Evolutionary conservation across 768 basidiomycete species (phyloP).

Genomic region (Lactifluus rugatus): DNA sequence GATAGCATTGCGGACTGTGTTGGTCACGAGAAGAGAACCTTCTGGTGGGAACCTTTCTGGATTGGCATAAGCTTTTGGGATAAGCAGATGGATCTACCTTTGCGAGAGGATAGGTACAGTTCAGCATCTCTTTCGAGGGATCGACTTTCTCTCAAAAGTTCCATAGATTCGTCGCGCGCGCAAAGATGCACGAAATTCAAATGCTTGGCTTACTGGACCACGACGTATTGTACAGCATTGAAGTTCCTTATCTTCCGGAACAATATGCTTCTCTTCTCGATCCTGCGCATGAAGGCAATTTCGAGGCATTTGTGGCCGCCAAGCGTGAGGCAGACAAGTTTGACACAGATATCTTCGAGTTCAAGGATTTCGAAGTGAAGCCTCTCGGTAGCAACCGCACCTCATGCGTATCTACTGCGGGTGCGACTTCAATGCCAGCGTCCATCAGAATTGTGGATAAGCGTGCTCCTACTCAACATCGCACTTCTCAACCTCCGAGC

Average conservation of each 20-base stretch:
- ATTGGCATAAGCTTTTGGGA: constrained; percentile 79
- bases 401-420: constrained; percentile 33
- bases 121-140: background rate
- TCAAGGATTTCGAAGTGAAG: constrained; percentile 32
- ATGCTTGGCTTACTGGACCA: constrained; percentile 90
- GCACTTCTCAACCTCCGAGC: constrained; percentile 38
- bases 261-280: constrained; percentile 25
- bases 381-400: constrained; percentile 26
- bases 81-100: constrained; percentile 75
- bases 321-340: constrained; percentile 61
- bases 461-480: constrained; percentile 30
- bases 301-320: constrained; percentile 21
- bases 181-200: constrained; percentile 96
- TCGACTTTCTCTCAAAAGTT: background rate
- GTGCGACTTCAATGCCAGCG: constrained; percentile 1
- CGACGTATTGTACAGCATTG: constrained; percentile 82
- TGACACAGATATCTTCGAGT: constrained; percentile 59
- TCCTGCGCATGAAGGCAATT: constrained; percentile 18
- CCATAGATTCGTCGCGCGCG: constrained; percentile 78
- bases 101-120: constrained; percentile 62
- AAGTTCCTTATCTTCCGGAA: constrained; percentile 67
- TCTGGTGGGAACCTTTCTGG: constrained; percentile 92
- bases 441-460: constrained; percentile 16
- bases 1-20: constrained; percentile 32
- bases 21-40: constrained; percentile 41